Conservation (phyloP, 2,329 filamentous ascomycete species). For the Torrubiellomyces zombiae region DNA sequence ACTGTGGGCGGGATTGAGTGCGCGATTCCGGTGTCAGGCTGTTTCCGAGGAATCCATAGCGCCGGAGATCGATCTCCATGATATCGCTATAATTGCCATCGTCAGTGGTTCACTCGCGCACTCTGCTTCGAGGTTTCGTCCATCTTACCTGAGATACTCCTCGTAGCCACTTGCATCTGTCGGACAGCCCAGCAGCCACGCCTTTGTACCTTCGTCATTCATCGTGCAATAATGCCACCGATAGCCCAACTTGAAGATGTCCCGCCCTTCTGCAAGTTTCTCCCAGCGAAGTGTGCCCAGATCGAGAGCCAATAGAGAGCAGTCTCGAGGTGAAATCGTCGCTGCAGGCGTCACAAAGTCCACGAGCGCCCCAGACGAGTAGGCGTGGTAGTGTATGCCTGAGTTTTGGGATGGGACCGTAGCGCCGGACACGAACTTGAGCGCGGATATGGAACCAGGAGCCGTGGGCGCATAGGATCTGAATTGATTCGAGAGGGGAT, state of each 20-base stretch:
- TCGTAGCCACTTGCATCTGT: conserved; percentile 64
- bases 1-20: conserved; percentile 30
- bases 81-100: conserved; percentile 55
- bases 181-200: conserved; percentile 88
- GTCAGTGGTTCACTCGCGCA: neutral
- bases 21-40: conserved; percentile 42
- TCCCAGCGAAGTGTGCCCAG: conserved; percentile 82
- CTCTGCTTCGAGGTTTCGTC: no score
- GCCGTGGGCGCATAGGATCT: conserved; percentile 67
- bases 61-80: conserved; percentile 79
- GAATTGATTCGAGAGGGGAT: conserved; percentile 47
- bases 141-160: conserved; percentile 55
- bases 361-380: conserved; percentile 79
- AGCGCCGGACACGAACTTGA: conserved; percentile 70
- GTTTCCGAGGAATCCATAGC: conserved; percentile 81
- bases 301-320: conserved; percentile 78
- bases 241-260: conserved; percentile 83
- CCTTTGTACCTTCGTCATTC: conserved; percentile 87
- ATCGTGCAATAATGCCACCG: conserved; percentile 97
- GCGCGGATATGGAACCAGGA: conserved; percentile 73
- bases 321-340: conserved; percentile 73
- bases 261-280: conserved; percentile 81
- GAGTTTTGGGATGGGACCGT: conserved; percentile 78
- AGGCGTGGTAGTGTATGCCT: conserved; percentile 89
- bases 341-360: conserved; percentile 90